Percentiles rank a stretch among this genome's conserved stretches.
Conservation (phyloP, 768 basidiomycete genomes). For the Termitomyces titanicus region DNA sequence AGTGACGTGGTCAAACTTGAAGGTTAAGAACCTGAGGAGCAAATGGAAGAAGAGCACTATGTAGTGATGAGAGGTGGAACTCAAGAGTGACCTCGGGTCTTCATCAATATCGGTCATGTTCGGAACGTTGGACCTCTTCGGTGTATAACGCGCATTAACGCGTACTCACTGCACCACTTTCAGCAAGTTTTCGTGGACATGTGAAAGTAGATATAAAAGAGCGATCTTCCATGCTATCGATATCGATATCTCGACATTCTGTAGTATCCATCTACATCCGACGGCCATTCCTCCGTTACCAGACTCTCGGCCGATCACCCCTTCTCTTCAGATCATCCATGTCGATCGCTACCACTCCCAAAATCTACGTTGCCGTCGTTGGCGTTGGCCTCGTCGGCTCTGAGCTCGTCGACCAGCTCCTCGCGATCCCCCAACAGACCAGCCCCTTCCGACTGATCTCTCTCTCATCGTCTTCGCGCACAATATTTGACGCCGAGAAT, state of each 20-base stretch:
- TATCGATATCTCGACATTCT: conserved; percentile 11
- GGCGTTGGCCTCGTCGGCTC: conserved; percentile 93
- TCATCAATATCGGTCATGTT: background rate
- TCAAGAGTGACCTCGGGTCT: too few species aligned
- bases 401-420: conserved; percentile 81
- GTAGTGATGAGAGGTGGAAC: too few species aligned
- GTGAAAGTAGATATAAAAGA: background rate
- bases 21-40: background rate
- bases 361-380: conserved; percentile 68
- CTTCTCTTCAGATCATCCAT: conserved; percentile 11
- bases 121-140: background rate
- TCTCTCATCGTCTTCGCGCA: conserved; percentile 62
- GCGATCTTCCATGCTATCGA: conserved; percentile 10
- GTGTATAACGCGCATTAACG: background rate
- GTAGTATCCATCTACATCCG: conserved; percentile 5
- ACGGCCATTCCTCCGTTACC: background rate
- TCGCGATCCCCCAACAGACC: conserved; percentile 52
- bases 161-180: background rate
- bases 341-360: conserved; percentile 14
- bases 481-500: conserved; percentile 46
- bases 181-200: background rate
- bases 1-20: too few species aligned
- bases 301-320: conserved; percentile 7
- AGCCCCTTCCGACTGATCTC: conserved; percentile 63
- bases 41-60: background rate